Conservation (phyloP, 1,284 basidiomycete genomes). For the Ceratobasidium sp. region DNA sequence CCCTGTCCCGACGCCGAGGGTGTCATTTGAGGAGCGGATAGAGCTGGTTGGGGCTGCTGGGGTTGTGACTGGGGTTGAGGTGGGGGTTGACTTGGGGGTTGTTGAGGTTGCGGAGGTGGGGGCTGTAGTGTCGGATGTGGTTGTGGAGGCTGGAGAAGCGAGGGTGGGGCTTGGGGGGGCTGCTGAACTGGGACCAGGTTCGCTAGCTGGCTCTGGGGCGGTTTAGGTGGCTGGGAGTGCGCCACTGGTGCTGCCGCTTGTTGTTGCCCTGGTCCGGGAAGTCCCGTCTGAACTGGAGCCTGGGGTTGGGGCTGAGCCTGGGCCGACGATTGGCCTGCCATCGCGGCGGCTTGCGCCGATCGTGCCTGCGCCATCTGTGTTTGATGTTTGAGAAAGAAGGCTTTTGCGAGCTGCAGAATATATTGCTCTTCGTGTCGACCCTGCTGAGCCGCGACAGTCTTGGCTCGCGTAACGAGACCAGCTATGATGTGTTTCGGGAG, state of each 20-base stretch:
- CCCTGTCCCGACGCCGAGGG: background rate
- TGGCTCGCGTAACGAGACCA: slow-evolving; percentile 1
- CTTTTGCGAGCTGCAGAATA: background rate
- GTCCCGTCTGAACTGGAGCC: background rate
- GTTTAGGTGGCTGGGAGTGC: background rate
- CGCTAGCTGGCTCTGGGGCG: background rate
- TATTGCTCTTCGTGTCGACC: slow-evolving; percentile 15
- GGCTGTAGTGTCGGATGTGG: background rate
- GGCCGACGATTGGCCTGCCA: background rate
- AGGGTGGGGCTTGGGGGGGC: slow-evolving; percentile 1
- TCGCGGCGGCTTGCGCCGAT: background rate
- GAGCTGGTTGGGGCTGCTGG: background rate
- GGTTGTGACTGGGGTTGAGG: slow-evolving; percentile 17
- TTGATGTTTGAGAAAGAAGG: background rate
- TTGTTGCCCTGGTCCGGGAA: background rate
- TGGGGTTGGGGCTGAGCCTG: slow-evolving; percentile 8
- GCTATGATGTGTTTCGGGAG: background rate
- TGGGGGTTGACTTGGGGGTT: slow-evolving; percentile 14
- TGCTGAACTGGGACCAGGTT: background rate
- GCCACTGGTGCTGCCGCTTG: background rate
- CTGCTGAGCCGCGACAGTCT: slow-evolving; percentile 3
- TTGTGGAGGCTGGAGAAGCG: background rate
- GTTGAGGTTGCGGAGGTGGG: background rate
- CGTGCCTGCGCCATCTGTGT: slow-evolving; percentile 9
- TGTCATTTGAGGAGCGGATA: slow-evolving; percentile 13